These are phyloP conservation scores for Ceratocystis cubensis DNA, from an alignment of 2,329 filamentous ascomycete species.

Conservation along the genomic window DNA sequence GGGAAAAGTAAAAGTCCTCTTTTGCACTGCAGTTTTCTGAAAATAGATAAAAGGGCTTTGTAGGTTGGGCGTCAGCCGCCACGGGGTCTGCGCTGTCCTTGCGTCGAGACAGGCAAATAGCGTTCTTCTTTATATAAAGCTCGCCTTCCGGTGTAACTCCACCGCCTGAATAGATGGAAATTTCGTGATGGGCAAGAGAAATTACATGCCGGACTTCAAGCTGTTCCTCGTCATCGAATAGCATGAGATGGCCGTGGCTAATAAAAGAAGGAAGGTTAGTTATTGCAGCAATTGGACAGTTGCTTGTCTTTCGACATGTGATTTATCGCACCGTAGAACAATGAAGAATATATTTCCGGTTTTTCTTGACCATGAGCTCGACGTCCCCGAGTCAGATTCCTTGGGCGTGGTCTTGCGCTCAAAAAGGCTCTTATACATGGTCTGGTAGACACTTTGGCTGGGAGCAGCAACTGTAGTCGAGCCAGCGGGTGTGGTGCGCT, in stretches of 20 bases:
- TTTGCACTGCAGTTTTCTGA: constrained; percentile 93
- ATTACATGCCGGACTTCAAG: constrained; percentile 94
- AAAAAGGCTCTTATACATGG: constrained; percentile 94
- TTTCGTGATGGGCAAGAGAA: constrained; percentile 73
- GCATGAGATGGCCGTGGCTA: constrained; percentile 89
- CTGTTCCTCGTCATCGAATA: constrained; percentile 92
- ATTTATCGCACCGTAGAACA: constrained; percentile 57
- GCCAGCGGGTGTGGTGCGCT: constrained; percentile 68
- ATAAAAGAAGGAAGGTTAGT: constrained; percentile 14
- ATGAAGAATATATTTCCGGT: constrained; percentile 89
- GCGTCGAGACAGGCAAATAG: constrained; percentile 65
- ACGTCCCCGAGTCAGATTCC: constrained; percentile 38
- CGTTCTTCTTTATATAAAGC: constrained; percentile 89
- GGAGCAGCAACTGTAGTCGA: constrained; percentile 61
- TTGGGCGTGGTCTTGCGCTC: constrained; percentile 52
- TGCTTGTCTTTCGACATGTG: not conserved
- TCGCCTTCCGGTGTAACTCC: constrained; percentile 75
- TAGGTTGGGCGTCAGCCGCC: constrained; percentile 43
- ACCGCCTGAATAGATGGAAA: constrained; percentile 73
- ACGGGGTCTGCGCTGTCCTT: constrained; percentile 39
- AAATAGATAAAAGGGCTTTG: constrained; percentile 86
- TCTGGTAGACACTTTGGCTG: constrained; percentile 91
- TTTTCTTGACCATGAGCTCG: constrained; percentile 44
- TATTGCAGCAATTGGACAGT: not conserved
- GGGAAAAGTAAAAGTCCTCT: constrained; percentile 93